A percentile compares a stretch with the other conserved stretches of the same genome.
phyloP scores from a whole-genome alignment of 1,284 basidiomycete species.

The Puccinia polysora region DNA sequence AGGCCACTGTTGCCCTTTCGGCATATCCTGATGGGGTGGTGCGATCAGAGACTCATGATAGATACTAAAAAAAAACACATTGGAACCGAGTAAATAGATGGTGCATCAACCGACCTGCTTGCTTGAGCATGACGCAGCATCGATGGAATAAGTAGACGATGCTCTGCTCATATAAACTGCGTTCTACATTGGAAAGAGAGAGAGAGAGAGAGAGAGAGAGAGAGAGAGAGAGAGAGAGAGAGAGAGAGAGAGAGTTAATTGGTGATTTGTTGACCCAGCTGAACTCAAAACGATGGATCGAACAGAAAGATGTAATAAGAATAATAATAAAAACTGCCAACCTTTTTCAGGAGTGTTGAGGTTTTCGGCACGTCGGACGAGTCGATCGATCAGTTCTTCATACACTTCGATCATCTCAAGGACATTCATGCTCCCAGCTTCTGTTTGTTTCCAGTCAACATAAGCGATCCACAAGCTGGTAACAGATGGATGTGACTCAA shows the following conservation, averaged over 20 bases:
- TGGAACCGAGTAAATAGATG: neutral
- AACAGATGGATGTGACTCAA: slow-evolving; percentile 30
- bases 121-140: slow-evolving; percentile 65
- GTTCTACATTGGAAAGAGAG: slow-evolving; percentile 53
- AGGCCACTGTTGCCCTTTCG: slow-evolving; percentile 56
- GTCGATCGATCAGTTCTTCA: slow-evolving; percentile 40
- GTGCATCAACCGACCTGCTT: slow-evolving; percentile 64
- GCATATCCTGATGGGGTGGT: slow-evolving; percentile 55
- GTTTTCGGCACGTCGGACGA: slow-evolving; percentile 28
- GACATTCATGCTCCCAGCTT: slow-evolving; percentile 38
- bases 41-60: neutral
- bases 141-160: slow-evolving; percentile 58
- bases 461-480: slow-evolving; percentile 37
- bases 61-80: slow-evolving; percentile 3
- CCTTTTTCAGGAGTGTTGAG: slow-evolving; percentile 9
- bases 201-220: neutral
- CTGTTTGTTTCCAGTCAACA: slow-evolving; percentile 42
- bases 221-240: no score
- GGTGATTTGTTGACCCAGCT: no score
- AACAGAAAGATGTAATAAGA: neutral
- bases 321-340: neutral
- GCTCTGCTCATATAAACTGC: slow-evolving; percentile 62
- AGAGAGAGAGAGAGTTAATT: no score
- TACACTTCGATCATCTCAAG: slow-evolving; percentile 39
- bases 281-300: neutral